Percentiles rank a stretch among this genome's conserved stretches.
Evolutionary conservation across 2,329 filamentous ascomycete species (phyloP).

Genomic region (Teratosphaeriaceae sp.): DNA sequence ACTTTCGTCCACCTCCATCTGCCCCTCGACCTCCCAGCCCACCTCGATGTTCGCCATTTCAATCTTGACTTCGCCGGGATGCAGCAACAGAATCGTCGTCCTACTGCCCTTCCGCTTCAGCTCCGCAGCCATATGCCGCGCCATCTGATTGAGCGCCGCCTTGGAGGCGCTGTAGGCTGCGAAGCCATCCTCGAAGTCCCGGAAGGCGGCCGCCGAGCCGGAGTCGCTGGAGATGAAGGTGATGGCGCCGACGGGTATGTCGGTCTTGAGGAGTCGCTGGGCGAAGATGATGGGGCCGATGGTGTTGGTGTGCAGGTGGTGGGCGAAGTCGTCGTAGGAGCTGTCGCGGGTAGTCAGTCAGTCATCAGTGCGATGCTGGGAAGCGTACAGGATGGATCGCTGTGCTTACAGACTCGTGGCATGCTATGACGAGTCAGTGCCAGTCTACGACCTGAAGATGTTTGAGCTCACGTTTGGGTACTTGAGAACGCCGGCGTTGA

Average conservation of each 20-base stretch:
- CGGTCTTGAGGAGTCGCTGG: constrained; percentile 44
- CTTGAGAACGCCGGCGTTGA: constrained; percentile 51
- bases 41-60: constrained; percentile 49
- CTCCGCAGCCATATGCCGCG: constrained; percentile 51
- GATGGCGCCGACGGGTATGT: constrained; percentile 44
- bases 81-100: constrained; percentile 48
- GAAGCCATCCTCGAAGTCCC: constrained; percentile 52
- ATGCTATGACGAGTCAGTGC: too few species aligned
- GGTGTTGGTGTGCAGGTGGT: constrained; percentile 52
- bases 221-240: constrained; percentile 54
- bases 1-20: constrained; percentile 45
- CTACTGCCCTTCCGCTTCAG: constrained; percentile 43
- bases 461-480: constrained; percentile 50
- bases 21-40: constrained; percentile 47
- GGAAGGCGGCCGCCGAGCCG: constrained; percentile 46
- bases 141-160: constrained; percentile 50
- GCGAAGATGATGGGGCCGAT: constrained; percentile 54
- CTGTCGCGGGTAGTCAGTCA: too few species aligned
- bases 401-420: too few species aligned
- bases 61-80: constrained; percentile 51
- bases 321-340: constrained; percentile 47
- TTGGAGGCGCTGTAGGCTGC: constrained; percentile 53
- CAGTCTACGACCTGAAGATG: too few species aligned
- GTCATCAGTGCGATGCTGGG: constrained; percentile 45
- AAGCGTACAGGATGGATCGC: constrained; percentile 1